These are phyloP conservation scores for Cicer arietinum DNA, from an alignment of 306 rosid genomes.

Conservation along the genomic window DNA sequence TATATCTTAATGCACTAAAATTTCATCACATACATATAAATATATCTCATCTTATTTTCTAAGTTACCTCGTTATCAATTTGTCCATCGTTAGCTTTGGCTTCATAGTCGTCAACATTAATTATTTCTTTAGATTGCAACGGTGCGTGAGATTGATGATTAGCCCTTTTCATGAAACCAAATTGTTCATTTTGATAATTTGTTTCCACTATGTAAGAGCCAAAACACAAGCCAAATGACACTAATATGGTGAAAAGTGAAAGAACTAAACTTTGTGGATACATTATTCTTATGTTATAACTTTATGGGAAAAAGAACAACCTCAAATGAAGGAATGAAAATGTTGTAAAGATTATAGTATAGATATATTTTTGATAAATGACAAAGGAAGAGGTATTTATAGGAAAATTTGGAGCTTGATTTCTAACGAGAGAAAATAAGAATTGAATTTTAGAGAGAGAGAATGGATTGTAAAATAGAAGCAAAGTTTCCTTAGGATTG, in stretches of 20 bases:
- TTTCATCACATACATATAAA: background rate
- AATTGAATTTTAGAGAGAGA: constrained; percentile 1
- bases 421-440: constrained; percentile 35
- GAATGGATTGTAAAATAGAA: constrained; percentile 26
- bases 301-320: constrained; percentile 23
- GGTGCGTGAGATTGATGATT: background rate
- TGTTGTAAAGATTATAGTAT: background rate
- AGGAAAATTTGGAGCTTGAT: constrained; percentile 25
- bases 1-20: background rate
- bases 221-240: constrained; percentile 49
- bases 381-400: constrained; percentile 49
- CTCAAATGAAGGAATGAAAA: background rate
- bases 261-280: constrained; percentile 37
- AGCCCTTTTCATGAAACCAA: constrained; percentile 29
- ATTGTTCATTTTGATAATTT: constrained; percentile 29
- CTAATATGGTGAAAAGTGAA: constrained; percentile 36
- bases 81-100: constrained; percentile 56
- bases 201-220: constrained; percentile 38
- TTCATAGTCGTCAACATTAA: constrained; percentile 69
- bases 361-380: constrained; percentile 37
- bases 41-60: background rate
- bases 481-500: constrained; percentile 29
- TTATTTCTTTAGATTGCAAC: constrained; percentile 5
- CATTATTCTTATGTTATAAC: constrained; percentile 46
- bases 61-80: constrained; percentile 63